phyloP scores from a whole-genome alignment of 2,329 filamentous ascomycete genomes.

The Endothia cerciana region DNA sequence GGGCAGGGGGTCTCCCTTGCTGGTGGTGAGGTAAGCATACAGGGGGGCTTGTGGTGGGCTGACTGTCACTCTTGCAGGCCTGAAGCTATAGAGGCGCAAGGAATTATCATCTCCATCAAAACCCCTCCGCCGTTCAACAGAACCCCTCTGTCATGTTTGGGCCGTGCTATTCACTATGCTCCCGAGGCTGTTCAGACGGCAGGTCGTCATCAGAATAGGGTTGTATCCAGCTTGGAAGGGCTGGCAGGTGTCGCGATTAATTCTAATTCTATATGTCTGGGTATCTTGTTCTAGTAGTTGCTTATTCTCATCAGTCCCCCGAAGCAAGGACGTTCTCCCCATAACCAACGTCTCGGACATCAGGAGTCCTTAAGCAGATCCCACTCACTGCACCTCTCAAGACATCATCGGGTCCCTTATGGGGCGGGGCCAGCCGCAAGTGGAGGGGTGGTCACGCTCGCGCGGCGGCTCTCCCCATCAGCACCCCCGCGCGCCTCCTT shows the following conservation, averaged over 20 bases:
- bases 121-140: no score
- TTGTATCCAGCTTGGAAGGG: no score
- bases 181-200: no score
- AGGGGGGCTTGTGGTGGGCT: background rate
- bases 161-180: no score
- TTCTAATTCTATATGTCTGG: background rate
- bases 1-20: background rate
- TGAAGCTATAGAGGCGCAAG: no score
- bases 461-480: background rate
- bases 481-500: background rate
- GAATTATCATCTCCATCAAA: no score
- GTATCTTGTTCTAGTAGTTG: background rate
- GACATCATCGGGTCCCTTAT: background rate
- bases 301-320: background rate
- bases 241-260: background rate
- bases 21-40: background rate
- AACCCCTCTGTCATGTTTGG: no score
- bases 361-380: background rate
- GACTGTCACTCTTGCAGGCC: no score
- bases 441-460: background rate
- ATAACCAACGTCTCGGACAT: background rate
- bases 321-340: background rate
- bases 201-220: no score
- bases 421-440: background rate
- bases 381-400: background rate